phyloP scores from a whole-genome alignment of 2,329 filamentous ascomycete genomes.

The Botryotinia narcissicola region DNA sequence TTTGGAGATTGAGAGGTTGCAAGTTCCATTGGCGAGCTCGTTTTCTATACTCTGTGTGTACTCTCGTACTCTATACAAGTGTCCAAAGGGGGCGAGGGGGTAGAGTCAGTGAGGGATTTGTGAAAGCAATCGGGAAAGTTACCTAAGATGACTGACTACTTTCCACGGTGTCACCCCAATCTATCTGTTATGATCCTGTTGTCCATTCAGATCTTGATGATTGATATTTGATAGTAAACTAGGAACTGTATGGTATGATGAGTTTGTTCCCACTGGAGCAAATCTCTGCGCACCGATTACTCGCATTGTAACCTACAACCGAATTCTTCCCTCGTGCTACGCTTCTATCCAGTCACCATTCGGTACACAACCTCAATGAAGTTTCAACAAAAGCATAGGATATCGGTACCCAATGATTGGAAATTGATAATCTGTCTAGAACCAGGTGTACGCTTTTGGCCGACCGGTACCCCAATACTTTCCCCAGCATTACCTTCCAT shows the following conservation, averaged over 20 bases:
- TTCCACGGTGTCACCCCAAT: not conserved
- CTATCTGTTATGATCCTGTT: not conserved
- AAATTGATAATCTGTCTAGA: not conserved
- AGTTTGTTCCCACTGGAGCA: not conserved
- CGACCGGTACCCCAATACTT: not conserved
- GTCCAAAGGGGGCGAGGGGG: not conserved
- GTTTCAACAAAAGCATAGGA: not conserved
- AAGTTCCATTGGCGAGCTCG: not conserved
- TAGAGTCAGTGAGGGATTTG: not conserved
- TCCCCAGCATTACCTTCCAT: not conserved
- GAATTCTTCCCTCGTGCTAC: not conserved
- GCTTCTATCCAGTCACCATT: not conserved
- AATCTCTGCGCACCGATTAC: not conserved
- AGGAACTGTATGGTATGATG: not conserved
- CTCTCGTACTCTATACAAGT: not conserved
- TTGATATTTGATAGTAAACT: not conserved
- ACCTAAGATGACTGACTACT: not conserved
- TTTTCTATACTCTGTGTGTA: not conserved
- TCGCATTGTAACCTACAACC: not conserved
- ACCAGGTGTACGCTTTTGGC: not conserved
- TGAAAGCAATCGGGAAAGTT: not conserved
- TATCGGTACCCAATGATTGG: conserved; percentile 2
- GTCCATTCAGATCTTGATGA: not conserved
- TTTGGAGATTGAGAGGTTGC: not conserved
- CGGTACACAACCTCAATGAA: not conserved